Percentiles rank a stretch among this genome's conserved stretches.
Conservation (phyloP, 2,329 filamentous ascomycete species). For the Rhinocladiella mackenziei region DNA sequence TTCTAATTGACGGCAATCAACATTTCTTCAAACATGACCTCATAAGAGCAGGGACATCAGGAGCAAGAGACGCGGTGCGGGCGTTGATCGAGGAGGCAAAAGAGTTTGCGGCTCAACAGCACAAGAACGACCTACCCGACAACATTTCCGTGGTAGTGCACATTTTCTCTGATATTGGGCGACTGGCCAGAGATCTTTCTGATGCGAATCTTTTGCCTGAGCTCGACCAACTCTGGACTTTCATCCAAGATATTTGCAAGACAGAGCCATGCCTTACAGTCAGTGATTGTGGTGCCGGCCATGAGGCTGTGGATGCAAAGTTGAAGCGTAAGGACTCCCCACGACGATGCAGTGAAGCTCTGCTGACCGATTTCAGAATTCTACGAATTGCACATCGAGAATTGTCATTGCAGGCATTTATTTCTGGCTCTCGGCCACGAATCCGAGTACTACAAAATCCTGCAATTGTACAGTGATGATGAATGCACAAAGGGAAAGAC, state of each 20-base stretch:
- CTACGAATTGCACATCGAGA: constrained; percentile 26
- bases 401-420: constrained; percentile 25
- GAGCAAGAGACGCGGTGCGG: constrained; percentile 13
- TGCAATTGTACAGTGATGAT: constrained; percentile 24
- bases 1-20: constrained; percentile 24
- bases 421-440: constrained; percentile 21
- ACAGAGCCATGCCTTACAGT: constrained; percentile 18
- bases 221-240: constrained; percentile 17
- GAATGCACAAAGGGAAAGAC: constrained; percentile 24
- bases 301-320: constrained; percentile 14
- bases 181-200: constrained; percentile 20
- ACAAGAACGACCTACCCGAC: constrained; percentile 24
- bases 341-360: neutral
- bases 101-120: constrained; percentile 18
- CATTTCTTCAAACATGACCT: constrained; percentile 20
- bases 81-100: constrained; percentile 16
- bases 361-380: constrained; percentile 19
- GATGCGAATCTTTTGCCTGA: constrained; percentile 13
- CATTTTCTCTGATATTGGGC: constrained; percentile 24
- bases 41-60: constrained; percentile 12
- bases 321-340: constrained; percentile 13
- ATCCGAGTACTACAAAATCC: constrained; percentile 22
- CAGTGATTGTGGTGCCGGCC: constrained; percentile 20
- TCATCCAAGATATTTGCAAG: constrained; percentile 18
- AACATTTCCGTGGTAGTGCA: constrained; percentile 18